Conservation (phyloP, 108 stramenopile species). For the Heterococcus sp. region DNA sequence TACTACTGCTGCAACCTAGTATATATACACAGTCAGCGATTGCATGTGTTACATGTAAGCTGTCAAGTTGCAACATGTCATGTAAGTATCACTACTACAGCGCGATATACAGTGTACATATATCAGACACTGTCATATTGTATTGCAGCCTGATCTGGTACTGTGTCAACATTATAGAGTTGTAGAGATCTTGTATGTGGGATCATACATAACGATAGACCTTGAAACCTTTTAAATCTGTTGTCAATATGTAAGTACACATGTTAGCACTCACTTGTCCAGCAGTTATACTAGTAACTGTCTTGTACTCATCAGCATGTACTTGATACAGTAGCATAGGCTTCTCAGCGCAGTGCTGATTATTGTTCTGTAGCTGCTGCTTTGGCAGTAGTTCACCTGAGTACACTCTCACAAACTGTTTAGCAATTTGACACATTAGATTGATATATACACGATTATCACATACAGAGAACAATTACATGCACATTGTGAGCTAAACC, state of each 20-base stretch:
- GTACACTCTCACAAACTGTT: conserved; percentile 92
- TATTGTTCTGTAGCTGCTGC: conserved; percentile 80
- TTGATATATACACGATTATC: no score
- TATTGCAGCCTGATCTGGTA: no score
- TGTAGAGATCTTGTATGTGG: no score
- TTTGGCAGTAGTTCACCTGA: conserved; percentile 87
- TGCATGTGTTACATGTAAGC: neutral
- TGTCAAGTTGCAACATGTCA: no score
- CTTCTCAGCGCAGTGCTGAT: conserved; percentile 38
- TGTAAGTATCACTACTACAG: no score
- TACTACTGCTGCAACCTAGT: conserved; percentile 79
- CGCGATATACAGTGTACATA: no score
- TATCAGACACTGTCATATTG: no score
- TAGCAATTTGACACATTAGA: no score
- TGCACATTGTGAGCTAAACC: no score
- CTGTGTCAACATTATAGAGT: no score
- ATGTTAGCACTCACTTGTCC: neutral
- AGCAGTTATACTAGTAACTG: neutral
- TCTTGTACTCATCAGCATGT: conserved; percentile 89
- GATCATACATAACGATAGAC: neutral
- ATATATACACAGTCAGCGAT: no score
- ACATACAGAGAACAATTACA: no score
- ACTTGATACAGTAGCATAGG: conserved; percentile 76
- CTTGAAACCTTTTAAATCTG: neutral
- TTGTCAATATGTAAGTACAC: neutral